Evolutionary conservation across 257 asterid genomes (phyloP).

Genomic region (Primulina tabacum): DNA sequence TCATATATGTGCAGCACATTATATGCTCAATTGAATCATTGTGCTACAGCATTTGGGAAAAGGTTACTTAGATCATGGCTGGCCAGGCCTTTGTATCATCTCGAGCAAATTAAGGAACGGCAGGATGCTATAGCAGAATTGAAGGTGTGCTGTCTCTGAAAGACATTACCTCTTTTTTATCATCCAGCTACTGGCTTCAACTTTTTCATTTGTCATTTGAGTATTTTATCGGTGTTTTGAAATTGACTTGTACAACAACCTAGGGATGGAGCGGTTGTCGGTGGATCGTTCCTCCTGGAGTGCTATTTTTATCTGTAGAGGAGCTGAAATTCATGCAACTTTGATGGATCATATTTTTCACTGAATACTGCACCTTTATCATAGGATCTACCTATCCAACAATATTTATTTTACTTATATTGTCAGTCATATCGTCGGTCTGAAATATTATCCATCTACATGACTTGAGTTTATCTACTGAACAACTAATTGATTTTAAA

Average conservation of each 20-base stretch:
- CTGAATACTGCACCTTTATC: no score
- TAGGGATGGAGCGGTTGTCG: no score
- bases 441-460: not conserved
- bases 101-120: constrained; percentile 73
- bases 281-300: not conserved
- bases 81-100: constrained; percentile 83
- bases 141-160: constrained; percentile 52
- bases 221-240: constrained; percentile 4
- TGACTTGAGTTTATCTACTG: constrained; percentile 4
- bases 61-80: constrained; percentile 86
- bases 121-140: constrained; percentile 91
- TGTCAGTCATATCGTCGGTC: not conserved
- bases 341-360: no score
- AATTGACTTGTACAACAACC: not conserved
- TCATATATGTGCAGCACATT: constrained; percentile 55
- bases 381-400: no score
- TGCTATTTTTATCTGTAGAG: not conserved
- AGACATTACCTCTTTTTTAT: not conserved
- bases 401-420: constrained; percentile 5
- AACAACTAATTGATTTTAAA: constrained; percentile 7
- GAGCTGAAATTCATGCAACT: no score
- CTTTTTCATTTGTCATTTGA: constrained; percentile 10
- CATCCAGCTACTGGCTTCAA: not conserved
- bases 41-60: constrained; percentile 87
- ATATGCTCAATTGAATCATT: constrained; percentile 80